Conservation (phyloP, 1,284 basidiomycete genomes). For the Pisolithus thermaeus region DNA sequence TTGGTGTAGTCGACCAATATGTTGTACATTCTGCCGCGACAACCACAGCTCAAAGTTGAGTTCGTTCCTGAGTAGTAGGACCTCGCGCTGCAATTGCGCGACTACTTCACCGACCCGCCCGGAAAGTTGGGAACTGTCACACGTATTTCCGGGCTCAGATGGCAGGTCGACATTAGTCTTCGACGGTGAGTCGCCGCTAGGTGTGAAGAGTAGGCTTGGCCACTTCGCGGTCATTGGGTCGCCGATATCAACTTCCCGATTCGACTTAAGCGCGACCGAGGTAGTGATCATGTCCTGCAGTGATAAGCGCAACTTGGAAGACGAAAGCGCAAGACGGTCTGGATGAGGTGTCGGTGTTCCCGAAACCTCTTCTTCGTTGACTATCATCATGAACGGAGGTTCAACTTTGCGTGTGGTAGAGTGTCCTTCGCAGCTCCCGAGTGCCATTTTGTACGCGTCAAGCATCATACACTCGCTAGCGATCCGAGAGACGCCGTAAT, state of each 20-base stretch:
- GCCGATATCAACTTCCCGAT: slow-evolving; percentile 53
- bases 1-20: slow-evolving; percentile 71
- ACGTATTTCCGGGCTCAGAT: slow-evolving; percentile 6
- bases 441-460: slow-evolving; percentile 51
- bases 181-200: slow-evolving; percentile 16
- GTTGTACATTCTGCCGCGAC: slow-evolving; percentile 69
- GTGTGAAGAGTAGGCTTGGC: slow-evolving; percentile 38
- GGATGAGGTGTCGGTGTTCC: slow-evolving; percentile 24
- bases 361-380: slow-evolving; percentile 15
- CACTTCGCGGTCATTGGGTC: slow-evolving; percentile 40
- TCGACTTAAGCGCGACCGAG: slow-evolving; percentile 64
- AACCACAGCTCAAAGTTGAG: slow-evolving; percentile 80
- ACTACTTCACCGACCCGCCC: slow-evolving; percentile 54
- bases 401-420: slow-evolving; percentile 4
- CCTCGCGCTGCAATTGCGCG: slow-evolving; percentile 64
- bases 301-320: slow-evolving; percentile 43
- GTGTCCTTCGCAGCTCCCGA: slow-evolving; percentile 31
- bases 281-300: slow-evolving; percentile 67
- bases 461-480: slow-evolving; percentile 69
- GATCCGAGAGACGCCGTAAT: slow-evolving; percentile 62
- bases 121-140: slow-evolving; percentile 30
- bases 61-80: slow-evolving; percentile 67
- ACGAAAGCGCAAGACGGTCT: slow-evolving; percentile 16
- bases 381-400: slow-evolving; percentile 6
- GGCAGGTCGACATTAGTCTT: slow-evolving; percentile 12